A percentile compares a stretch with the other conserved stretches of the same genome.
phyloP scores from a whole-genome alignment of 495 filamentous ascomycete species.

The Aspergillus taichungensis region DNA sequence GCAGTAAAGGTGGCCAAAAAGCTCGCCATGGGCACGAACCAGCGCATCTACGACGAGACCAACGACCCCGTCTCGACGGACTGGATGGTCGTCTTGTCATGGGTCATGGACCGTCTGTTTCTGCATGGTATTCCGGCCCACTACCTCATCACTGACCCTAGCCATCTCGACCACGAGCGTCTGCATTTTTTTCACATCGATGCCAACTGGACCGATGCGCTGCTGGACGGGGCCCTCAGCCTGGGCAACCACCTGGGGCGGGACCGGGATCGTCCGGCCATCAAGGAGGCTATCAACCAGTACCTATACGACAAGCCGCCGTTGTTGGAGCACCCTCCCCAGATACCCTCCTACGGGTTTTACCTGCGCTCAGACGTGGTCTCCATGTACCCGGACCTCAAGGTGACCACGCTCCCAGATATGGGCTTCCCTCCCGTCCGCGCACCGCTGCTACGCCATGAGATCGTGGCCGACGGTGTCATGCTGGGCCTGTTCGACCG shows the following conservation, averaged over 20 bases:
- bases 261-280: constrained; percentile 18
- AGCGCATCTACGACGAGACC: constrained; percentile 24
- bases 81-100: constrained; percentile 25
- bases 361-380: constrained; percentile 4
- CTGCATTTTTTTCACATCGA: constrained; percentile 44
- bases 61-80: constrained; percentile 21
- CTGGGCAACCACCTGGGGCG: constrained; percentile 29
- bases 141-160: constrained; percentile 32
- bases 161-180: constrained; percentile 26
- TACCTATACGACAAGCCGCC: constrained; percentile 11
- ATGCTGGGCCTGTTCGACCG: constrained; percentile 19
- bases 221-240: constrained; percentile 40
- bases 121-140: constrained; percentile 30
- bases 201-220: constrained; percentile 29
- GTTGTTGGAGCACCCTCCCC: constrained; percentile 1
- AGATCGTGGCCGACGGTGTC: constrained; percentile 6
- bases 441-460: constrained; percentile 9
- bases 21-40: too few species aligned
- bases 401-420: too few species aligned
- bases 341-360: constrained; percentile 6
- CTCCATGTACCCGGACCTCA: constrained; percentile 4
- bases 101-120: constrained; percentile 29
- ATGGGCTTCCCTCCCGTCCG: too few species aligned
- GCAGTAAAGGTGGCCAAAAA: not conserved
- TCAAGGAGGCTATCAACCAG: constrained; percentile 25